Evolutionary conservation across 495 filamentous ascomycete genomes (phyloP).

Genomic region (Immersiella caudata): DNA sequence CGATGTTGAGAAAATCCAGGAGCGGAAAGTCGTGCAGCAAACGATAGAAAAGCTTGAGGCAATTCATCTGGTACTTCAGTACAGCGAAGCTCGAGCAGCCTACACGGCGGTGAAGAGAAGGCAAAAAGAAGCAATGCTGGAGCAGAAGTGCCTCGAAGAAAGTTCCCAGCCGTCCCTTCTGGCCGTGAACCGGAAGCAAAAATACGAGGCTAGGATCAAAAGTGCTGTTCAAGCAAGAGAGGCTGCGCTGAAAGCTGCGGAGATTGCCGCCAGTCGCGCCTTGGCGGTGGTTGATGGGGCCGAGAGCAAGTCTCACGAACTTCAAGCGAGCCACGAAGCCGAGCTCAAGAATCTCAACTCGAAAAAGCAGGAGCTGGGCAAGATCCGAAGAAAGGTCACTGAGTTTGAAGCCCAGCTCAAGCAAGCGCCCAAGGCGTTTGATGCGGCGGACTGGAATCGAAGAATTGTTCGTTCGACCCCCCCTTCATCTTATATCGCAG

Average conservation of each 20-base stretch:
- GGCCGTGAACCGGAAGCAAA: slow-evolving; percentile 66
- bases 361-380: slow-evolving; percentile 55
- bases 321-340: slow-evolving; percentile 57
- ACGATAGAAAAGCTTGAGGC: slow-evolving; percentile 68
- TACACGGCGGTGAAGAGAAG: slow-evolving; percentile 51
- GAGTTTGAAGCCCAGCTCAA: slow-evolving; percentile 48
- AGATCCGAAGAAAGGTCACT: slow-evolving; percentile 46
- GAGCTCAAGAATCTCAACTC: slow-evolving; percentile 56
- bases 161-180: slow-evolving; percentile 68
- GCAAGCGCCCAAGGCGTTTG: slow-evolving; percentile 51
- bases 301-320: slow-evolving; percentile 57
- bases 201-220: slow-evolving; percentile 55
- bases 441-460: slow-evolving; percentile 55
- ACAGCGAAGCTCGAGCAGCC: slow-evolving; percentile 49
- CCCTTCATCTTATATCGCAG: background rate
- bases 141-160: slow-evolving; percentile 59
- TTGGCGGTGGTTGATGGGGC: slow-evolving; percentile 53
- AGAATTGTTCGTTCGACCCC: slow-evolving; percentile 49
- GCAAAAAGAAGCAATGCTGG: slow-evolving; percentile 49
- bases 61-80: slow-evolving; percentile 66
- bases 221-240: slow-evolving; percentile 56
- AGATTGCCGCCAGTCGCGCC: slow-evolving; percentile 55
- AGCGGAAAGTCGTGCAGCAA: slow-evolving; percentile 68
- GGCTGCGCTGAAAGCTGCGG: slow-evolving; percentile 52
- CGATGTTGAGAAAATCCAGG: slow-evolving; percentile 80